These are phyloP conservation scores for Cutaneotrichosporon sp. DNA, from an alignment of 1,284 basidiomycete genomes.

Conservation along the genomic window DNA sequence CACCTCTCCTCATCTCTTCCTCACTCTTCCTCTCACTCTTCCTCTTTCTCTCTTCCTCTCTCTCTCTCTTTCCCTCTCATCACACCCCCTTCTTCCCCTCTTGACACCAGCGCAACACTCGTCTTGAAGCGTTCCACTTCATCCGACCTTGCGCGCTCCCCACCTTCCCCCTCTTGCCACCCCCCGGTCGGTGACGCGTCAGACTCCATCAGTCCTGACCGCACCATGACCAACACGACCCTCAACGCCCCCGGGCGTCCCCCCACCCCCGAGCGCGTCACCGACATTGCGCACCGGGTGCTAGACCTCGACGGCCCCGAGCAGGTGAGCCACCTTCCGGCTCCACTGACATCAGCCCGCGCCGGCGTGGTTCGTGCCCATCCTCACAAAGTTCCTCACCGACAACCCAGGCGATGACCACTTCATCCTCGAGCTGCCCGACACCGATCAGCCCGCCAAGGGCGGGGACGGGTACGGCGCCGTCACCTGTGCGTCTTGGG, in stretches of 20 bases:
- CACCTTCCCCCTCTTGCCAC: background rate
- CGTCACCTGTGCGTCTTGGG: conserved; percentile 44
- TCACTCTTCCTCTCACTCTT: background rate
- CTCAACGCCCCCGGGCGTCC: conserved; percentile 19
- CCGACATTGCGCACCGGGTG: conserved; percentile 12
- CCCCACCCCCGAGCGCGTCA: conserved; percentile 11
- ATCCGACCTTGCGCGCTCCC: background rate
- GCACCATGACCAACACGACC: background rate
- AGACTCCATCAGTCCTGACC: background rate
- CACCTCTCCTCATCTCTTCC: background rate
- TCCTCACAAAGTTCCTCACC: conserved; percentile 27
- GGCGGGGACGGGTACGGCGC: conserved; percentile 45
- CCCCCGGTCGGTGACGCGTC: background rate
- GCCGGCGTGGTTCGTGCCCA: conserved; percentile 27
- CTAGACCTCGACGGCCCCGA: conserved; percentile 11
- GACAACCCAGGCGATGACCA: conserved; percentile 37
- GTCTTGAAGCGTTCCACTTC: background rate
- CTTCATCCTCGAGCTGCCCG: conserved; percentile 42
- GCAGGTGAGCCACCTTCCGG: conserved; percentile 13
- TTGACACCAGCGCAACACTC: background rate
- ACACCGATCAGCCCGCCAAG: conserved; percentile 9
- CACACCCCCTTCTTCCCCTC: background rate
- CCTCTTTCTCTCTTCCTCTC: background rate
- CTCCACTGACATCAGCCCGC: conserved; percentile 20
- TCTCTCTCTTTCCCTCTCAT: background rate